A percentile compares a stretch with the other conserved stretches of the same genome.
Evolutionary conservation across 164 flowering plant species (phyloP).

Genomic region (Sedum album): DNA sequence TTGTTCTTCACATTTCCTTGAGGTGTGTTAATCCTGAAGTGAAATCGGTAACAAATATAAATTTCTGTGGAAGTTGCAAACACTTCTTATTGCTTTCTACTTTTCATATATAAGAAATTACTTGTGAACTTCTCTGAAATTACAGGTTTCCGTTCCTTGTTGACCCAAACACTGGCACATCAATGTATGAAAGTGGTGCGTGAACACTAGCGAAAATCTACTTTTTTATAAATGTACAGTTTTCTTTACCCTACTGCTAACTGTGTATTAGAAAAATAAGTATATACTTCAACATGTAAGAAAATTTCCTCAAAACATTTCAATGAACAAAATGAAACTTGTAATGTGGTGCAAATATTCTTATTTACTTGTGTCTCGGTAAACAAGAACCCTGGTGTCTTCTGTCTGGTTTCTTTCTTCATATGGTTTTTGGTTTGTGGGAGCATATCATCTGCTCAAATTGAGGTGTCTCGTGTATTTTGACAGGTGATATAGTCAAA

Average conservation of each 20-base stretch:
- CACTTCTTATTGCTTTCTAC: not conserved
- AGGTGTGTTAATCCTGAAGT: not conserved
- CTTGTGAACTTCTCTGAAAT: not conserved
- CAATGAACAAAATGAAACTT: not conserved
- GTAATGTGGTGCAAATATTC: not conserved
- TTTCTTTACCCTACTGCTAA: not conserved
- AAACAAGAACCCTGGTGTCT: not conserved
- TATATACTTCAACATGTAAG: not conserved
- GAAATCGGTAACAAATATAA: not conserved
- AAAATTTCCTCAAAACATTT: not conserved
- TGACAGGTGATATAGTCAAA: slow-evolving; percentile 65
- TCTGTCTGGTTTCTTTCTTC: not conserved
- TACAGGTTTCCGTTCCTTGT: slow-evolving; percentile 73
- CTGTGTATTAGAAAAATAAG: not conserved
- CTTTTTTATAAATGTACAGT: not conserved
- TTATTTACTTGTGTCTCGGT: no score
- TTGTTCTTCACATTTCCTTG: not conserved
- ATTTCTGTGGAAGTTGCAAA: not conserved
- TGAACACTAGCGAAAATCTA: slow-evolving; percentile 4
- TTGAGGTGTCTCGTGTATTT: not conserved
- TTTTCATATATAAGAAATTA: not conserved
- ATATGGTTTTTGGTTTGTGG: not conserved
- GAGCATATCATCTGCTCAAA: not conserved
- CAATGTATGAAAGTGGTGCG: slow-evolving; percentile 74
- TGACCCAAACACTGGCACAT: slow-evolving; percentile 55